These are phyloP conservation scores for Glycine soja DNA, from an alignment of 306 rosid genomes.

Conservation along the genomic window DNA sequence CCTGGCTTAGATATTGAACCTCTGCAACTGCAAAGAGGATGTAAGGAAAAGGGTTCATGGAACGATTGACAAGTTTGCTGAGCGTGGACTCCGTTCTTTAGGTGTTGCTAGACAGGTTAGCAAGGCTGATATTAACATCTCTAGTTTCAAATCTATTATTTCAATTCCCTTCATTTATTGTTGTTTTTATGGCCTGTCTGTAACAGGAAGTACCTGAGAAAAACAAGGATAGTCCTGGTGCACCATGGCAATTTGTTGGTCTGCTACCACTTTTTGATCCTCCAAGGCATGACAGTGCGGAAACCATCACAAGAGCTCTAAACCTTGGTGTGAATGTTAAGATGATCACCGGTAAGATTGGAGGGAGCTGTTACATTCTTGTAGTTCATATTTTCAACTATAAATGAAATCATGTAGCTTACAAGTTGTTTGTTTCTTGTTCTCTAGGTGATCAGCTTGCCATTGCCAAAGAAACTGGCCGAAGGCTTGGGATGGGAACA, in stretches of 20 bases:
- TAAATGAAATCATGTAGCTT: conserved; percentile 29
- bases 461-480: conserved; percentile 97
- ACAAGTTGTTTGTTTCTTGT: conserved; percentile 19
- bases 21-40: conserved; percentile 92
- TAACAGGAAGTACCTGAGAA: conserved; percentile 86
- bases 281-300: conserved; percentile 99
- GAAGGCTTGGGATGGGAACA: conserved; percentile 99
- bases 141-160: neutral
- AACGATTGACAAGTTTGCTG: conserved; percentile 92
- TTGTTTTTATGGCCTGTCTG: conserved; percentile 37
- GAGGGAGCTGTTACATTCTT: conserved; percentile 29
- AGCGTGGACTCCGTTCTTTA: conserved; percentile 95
- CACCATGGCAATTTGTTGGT: conserved; percentile 95
- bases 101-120: conserved; percentile 97
- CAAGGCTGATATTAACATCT: conserved; percentile 29
- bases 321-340: conserved; percentile 99
- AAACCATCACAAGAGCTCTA: conserved; percentile 96
- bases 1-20: conserved; percentile 72
- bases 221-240: conserved; percentile 78
- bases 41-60: conserved; percentile 72
- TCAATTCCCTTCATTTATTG: conserved; percentile 24
- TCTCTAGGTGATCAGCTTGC: conserved; percentile 95
- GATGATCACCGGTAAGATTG: conserved; percentile 92
- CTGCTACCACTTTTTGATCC: conserved; percentile 95
- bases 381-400: conserved; percentile 24